Evolutionary conservation across 306 rosid species (phyloP), one percentile per base, ranked within the genome.

Genomic region (Gastrolobium villosum): DNA sequence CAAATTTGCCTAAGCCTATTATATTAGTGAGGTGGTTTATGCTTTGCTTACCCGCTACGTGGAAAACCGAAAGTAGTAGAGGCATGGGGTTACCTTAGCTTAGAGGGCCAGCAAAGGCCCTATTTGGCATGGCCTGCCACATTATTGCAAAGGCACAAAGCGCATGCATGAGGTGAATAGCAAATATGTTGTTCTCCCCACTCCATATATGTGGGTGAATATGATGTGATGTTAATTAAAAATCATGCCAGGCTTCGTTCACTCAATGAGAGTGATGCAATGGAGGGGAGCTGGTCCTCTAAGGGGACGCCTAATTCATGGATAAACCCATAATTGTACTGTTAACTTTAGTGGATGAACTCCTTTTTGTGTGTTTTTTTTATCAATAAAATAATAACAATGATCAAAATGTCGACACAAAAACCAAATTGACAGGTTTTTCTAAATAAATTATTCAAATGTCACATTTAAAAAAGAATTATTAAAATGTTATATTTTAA

Each of bases 91-190:
- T 87, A 84, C 75, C 96, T 86, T 90, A 69, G 79, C 93, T 90
- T 90, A 80, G 81, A 85, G 86, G 90, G 63, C 63, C 84, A 82
- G 96, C 89, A 94, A 94, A 76, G 87, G 50, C 70, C 26, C 5
- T 44, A 37, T 74, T 79, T 76, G 81, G 79, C 56, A 35, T 62
- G 74, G 64, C 43, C 13, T 52, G 10, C 56, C 34, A 61, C 72
- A 84, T 88, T 82, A 88, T 85, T 83, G 87, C 70, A 0, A 66
- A 76, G 73, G 37, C 76, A 55, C 80, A 78, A 82, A 52, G 71
- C 87, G 89, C 91, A 89, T 90, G 90, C 91, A 39, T 36, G 73
- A 50, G 43, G 13, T 68, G 14, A 61, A 80, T 84, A 53, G 69
- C 72, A 72, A 83, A 83, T 53, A 3, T 72, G 46, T 37, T 53